These are phyloP conservation scores for Phoma herbarum DNA, from an alignment of 2,329 filamentous ascomycete species.

Conservation along the genomic window DNA sequence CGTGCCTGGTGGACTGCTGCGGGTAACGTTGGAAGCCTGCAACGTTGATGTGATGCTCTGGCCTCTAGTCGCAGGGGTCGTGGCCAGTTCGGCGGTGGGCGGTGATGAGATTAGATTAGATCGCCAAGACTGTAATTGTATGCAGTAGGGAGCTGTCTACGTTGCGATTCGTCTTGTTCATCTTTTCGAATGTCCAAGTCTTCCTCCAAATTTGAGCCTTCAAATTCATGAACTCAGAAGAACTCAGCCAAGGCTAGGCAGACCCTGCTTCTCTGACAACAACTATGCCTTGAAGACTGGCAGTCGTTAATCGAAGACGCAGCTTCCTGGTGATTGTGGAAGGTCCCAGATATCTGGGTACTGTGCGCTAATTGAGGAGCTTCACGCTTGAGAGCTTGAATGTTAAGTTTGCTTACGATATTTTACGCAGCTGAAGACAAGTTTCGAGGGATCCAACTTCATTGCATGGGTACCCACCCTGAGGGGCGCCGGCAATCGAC, in stretches of 20 bases:
- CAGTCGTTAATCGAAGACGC: neutral
- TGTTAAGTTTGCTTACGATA: neutral
- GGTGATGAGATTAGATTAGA: constrained; percentile 46
- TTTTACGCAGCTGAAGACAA: neutral
- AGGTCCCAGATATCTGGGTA: neutral
- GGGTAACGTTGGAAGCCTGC: constrained; percentile 32
- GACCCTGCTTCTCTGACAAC: neutral
- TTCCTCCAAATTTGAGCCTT: neutral
- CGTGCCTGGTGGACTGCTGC: constrained; percentile 14
- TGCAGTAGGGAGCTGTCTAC: neutral
- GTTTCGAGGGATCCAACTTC: constrained; percentile 9
- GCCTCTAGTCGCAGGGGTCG: constrained; percentile 45
- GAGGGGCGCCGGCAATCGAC: constrained; percentile 22
- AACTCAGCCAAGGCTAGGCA: neutral
- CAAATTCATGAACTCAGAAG: neutral
- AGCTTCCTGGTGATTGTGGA: neutral
- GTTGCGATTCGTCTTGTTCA: neutral
- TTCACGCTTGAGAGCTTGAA: neutral
- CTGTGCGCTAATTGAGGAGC: neutral
- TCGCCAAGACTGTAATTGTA: constrained; percentile 10
- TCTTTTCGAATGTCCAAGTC: neutral
- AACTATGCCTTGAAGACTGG: neutral
- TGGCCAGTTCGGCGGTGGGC: constrained; percentile 27
- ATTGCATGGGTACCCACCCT: constrained; percentile 23
- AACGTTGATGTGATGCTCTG: constrained; percentile 46